Percentiles rank a stretch among this genome's conserved stretches.
phyloP scores from a whole-genome alignment of 139 green algal species.

The Astrephomene gubernaculifera region DNA sequence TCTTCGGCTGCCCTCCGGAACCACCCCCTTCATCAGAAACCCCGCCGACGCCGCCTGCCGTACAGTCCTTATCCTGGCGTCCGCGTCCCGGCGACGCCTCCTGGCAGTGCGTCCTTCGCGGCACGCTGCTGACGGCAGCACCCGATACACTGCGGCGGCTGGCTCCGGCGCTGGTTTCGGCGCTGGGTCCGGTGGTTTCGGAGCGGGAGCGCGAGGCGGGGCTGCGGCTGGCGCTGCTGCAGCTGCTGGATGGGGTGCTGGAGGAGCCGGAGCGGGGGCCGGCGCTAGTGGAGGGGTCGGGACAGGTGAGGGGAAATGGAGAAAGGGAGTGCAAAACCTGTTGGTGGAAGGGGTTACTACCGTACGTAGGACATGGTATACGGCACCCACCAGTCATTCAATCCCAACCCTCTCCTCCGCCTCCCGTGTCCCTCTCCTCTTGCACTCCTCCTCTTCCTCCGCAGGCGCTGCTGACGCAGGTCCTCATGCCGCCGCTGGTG shows the following conservation, averaged over 20 bases:
- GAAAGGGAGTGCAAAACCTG: too few relatives aligned
- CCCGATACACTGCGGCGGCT: slow-evolving; percentile 26
- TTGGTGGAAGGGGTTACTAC: too few relatives aligned
- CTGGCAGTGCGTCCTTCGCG: slow-evolving; percentile 48
- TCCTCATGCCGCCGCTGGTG: slow-evolving; percentile 79
- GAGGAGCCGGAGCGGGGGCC: slow-evolving; percentile 49
- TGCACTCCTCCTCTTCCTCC: too few relatives aligned
- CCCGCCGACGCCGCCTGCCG: neutral
- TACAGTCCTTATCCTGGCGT: neutral
- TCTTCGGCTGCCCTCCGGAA: neutral
- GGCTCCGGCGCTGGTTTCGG: slow-evolving; percentile 14
- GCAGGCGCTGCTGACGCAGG: slow-evolving; percentile 46
- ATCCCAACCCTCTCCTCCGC: too few relatives aligned
- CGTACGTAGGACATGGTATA: too few relatives aligned
- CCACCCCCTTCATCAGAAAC: neutral
- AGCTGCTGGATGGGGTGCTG: slow-evolving; percentile 77
- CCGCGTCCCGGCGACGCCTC: slow-evolving; percentile 14
- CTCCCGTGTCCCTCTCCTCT: too few relatives aligned
- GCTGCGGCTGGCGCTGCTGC: slow-evolving; percentile 58
- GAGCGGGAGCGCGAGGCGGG: slow-evolving; percentile 42
- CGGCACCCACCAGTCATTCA: too few relatives aligned
- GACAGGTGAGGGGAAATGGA: slow-evolving; percentile 23
- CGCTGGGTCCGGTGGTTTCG: slow-evolving; percentile 33
- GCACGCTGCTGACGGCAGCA: slow-evolving; percentile 61
- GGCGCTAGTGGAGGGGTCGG: neutral